These are phyloP conservation scores for Chytridium lagenaria DNA, from an alignment of 371 early-diverging fungal genomes.

Conservation along the genomic window DNA sequence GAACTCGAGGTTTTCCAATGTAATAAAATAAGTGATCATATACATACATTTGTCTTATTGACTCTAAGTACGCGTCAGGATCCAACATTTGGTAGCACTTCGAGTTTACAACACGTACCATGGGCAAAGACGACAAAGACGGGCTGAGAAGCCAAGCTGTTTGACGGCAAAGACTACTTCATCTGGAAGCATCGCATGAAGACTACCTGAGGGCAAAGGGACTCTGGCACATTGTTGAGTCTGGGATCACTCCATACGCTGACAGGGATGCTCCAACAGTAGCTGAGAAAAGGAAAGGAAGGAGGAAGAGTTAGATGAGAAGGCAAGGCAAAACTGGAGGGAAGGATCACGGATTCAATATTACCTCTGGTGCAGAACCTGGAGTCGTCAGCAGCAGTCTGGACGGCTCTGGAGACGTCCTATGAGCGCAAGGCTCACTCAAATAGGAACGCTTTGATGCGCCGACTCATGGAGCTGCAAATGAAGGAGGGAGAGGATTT, in stretches of 20 bases:
- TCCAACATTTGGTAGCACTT: neutral
- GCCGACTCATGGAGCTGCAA: neutral
- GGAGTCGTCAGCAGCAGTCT: too few species aligned
- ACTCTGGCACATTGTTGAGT: neutral
- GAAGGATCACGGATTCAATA: too few species aligned
- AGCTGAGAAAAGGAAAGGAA: too few species aligned
- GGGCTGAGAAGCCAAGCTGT: neutral
- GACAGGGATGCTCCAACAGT: too few species aligned
- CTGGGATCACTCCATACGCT: neutral
- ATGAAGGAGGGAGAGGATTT: neutral
- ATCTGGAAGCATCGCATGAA: neutral
- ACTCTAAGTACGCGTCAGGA: too few species aligned
- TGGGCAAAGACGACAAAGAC: neutral
- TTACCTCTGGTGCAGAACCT: too few species aligned
- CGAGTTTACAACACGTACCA: neutral
- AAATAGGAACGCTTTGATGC: neutral
- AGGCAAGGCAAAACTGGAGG: too few species aligned
- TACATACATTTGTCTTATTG: too few species aligned
- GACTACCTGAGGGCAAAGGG: neutral
- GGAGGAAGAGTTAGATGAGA: too few species aligned
- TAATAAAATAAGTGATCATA: too few species aligned
- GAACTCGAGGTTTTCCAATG: too few species aligned
- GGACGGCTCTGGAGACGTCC: too few species aligned
- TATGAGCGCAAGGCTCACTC: neutral
- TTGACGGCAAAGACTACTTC: neutral